Base-by-base conservation (phyloP, 768 basidiomycete genomes). In the Mrakia frigida region DNA sequence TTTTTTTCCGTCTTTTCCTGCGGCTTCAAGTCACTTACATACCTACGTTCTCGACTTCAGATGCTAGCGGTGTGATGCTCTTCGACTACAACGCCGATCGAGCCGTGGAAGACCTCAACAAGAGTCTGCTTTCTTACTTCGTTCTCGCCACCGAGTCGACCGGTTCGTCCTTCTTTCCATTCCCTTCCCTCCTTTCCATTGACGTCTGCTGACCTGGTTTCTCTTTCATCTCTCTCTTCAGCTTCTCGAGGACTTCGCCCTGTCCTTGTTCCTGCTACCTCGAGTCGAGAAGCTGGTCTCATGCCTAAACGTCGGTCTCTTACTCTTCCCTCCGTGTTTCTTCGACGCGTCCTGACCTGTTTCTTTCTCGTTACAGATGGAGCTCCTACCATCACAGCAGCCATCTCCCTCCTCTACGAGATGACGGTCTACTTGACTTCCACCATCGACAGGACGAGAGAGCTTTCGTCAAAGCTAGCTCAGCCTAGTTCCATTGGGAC, bases 401-500 rank as follows among this genome's bases (percentile, higher is more conserved):
- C 93, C 3, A 87, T 88, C 73, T 85, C 85, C 11, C 89, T 90
- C 78, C 87, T 95, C 3, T 81, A 86, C 43, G 82, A 81, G 31
- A 70, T 74, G 5, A 61, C 78, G 3, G 56, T 72, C 21, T 60
- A 63, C 21, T 79, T 81, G 9, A 70, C 75, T 13, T 52, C 70
- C 7, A 75, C 78, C 0, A 70, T 81, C 53, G 73, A 79, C 11
- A 79, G 81, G 14, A 90, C 92, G 41, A 83, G 86, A 4, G 89
- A 89, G 79, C 84, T 94, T 21, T 86, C 88, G 6, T 88, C 88
- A 0, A 92, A 93, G 82, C 83, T 95, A 37, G 86, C 87, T 3
- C 87, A 90, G n/a, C 88, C 86, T 60, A 89, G 92, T n/a, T 87
- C 89, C 69, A 88, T 92, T 70, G 85, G 87, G 23, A 86, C 91